These are phyloP conservation scores for Dactylonectria macrodidyma DNA, from an alignment of 2,329 filamentous ascomycete species.

Conservation along the genomic window DNA sequence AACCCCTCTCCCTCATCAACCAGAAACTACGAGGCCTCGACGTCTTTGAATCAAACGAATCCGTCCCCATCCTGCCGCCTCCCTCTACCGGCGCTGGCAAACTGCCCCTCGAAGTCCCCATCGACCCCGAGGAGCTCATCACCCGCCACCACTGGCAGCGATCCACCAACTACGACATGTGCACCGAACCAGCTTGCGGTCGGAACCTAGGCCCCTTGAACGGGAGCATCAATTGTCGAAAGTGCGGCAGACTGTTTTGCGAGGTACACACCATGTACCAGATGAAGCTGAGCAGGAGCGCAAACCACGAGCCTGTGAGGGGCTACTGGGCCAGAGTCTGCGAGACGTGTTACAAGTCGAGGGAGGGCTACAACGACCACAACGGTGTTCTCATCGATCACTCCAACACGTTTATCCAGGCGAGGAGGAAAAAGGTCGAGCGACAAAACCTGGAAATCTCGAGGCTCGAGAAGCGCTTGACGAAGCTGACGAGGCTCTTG, in stretches of 20 bases:
- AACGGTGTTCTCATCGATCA: slow-evolving; percentile 80
- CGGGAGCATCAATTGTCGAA: slow-evolving; percentile 92
- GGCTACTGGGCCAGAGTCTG: slow-evolving; percentile 96
- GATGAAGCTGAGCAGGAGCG: slow-evolving; percentile 94
- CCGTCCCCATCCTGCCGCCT: slow-evolving; percentile 56
- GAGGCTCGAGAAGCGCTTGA: slow-evolving; percentile 90
- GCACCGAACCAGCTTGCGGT: slow-evolving; percentile 89
- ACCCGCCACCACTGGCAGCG: slow-evolving; percentile 92
- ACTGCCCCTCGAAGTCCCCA: slow-evolving; percentile 57
- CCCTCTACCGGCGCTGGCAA: slow-evolving; percentile 56
- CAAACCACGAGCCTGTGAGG: slow-evolving; percentile 89
- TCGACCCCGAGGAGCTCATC: slow-evolving; percentile 92
- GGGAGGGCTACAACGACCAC: slow-evolving; percentile 95
- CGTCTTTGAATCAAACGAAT: slow-evolving; percentile 93
- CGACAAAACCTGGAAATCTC: slow-evolving; percentile 90
- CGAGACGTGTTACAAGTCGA: slow-evolving; percentile 98
- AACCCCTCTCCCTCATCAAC: slow-evolving; percentile 91
- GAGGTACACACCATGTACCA: slow-evolving; percentile 99
- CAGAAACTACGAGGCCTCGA: slow-evolving; percentile 94
- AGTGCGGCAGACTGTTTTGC: slow-evolving; percentile 94
- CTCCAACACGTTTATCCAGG: slow-evolving; percentile 76
- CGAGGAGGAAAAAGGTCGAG: slow-evolving; percentile 85
- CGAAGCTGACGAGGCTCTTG: slow-evolving; percentile 88
- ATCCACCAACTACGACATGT: slow-evolving; percentile 80
- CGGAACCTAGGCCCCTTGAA: slow-evolving; percentile 84